A percentile compares a stretch with the other conserved stretches of the same genome.
phyloP scores from a whole-genome alignment of 176 grass and related monocot genomes.

The Eremochloa ophiuroides region DNA sequence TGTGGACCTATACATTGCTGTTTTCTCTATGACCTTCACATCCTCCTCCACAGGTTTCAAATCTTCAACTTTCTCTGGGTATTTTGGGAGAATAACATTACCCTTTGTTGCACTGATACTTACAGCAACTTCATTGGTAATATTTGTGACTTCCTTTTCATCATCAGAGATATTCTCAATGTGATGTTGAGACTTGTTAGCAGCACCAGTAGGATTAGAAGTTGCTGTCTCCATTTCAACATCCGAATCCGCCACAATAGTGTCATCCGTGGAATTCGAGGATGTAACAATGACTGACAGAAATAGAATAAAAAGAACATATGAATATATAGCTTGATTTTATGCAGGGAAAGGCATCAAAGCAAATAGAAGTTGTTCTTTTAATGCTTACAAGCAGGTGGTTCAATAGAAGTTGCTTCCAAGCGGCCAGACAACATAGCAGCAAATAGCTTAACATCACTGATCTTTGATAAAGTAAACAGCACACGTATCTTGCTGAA shows the following conservation, averaged over 20 bases:
- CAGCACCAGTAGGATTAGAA: conserved; percentile 37
- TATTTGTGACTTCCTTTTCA: conserved; percentile 22
- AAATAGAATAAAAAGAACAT: conserved; percentile 24
- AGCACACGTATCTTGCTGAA: conserved; percentile 62
- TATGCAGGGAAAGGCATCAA: neutral
- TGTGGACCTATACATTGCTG: conserved; percentile 29
- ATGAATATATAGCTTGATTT: neutral
- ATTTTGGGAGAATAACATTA: conserved; percentile 11
- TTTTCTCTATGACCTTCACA: conserved; percentile 44
- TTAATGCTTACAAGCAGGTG: conserved; percentile 77
- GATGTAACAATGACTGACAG: conserved; percentile 66
- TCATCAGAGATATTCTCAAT: conserved; percentile 30
- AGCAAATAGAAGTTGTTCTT: too few relatives aligned
- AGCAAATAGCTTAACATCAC: conserved; percentile 78
- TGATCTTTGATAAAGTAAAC: conserved; percentile 74
- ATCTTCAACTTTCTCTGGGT: conserved; percentile 24
- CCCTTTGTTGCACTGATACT: conserved; percentile 22
- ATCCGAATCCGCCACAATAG: conserved; percentile 83
- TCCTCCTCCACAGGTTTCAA: conserved; percentile 30
- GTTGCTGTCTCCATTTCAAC: conserved; percentile 80
- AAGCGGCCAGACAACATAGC: conserved; percentile 66
- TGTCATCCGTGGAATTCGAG: conserved; percentile 83
- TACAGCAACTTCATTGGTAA: conserved; percentile 20
- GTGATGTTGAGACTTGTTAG: conserved; percentile 31
- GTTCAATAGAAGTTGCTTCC: conserved; percentile 71